These are phyloP conservation scores for Colletotrichum magnum DNA, from an alignment of 2,329 filamentous ascomycete genomes.

Conservation along the genomic window DNA sequence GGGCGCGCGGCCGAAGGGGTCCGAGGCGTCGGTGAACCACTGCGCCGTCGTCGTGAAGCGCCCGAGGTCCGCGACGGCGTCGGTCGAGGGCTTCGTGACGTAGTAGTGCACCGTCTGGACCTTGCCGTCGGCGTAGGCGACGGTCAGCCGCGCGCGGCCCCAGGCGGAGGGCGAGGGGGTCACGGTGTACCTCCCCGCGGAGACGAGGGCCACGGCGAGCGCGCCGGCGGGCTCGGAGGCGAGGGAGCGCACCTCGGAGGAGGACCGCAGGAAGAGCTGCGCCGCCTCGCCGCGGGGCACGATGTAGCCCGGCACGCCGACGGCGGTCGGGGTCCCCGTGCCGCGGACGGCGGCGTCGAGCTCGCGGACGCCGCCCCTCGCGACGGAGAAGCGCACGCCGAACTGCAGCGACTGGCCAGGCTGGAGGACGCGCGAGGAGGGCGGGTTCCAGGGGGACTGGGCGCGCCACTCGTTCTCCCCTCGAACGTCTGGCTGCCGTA, in stretches of 20 bases:
- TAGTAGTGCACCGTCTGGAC: constrained; percentile 70
- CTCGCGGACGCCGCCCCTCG: constrained; percentile 56
- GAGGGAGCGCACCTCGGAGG: constrained; percentile 56
- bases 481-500: constrained; percentile 71
- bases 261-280: constrained; percentile 60
- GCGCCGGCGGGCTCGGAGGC: constrained; percentile 54
- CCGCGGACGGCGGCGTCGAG: constrained; percentile 62
- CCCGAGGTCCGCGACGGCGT: constrained; percentile 62
- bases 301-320: constrained; percentile 69
- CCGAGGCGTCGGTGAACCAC: constrained; percentile 65
- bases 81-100: constrained; percentile 62
- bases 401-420: constrained; percentile 61
- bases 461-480: constrained; percentile 70
- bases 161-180: constrained; percentile 59
- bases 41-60: constrained; percentile 67
- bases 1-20: constrained; percentile 67
- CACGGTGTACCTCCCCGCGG: constrained; percentile 53
- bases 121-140: constrained; percentile 62
- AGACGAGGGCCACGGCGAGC: constrained; percentile 48
- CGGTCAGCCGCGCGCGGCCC: constrained; percentile 63
- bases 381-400: constrained; percentile 66
- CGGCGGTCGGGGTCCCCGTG: constrained; percentile 61
- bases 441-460: constrained; percentile 65
- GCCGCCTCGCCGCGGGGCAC: constrained; percentile 62
- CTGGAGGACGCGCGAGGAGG: constrained; percentile 61